Conservation (phyloP, 257 asterid genomes). For the Solanum etuberosum region DNA sequence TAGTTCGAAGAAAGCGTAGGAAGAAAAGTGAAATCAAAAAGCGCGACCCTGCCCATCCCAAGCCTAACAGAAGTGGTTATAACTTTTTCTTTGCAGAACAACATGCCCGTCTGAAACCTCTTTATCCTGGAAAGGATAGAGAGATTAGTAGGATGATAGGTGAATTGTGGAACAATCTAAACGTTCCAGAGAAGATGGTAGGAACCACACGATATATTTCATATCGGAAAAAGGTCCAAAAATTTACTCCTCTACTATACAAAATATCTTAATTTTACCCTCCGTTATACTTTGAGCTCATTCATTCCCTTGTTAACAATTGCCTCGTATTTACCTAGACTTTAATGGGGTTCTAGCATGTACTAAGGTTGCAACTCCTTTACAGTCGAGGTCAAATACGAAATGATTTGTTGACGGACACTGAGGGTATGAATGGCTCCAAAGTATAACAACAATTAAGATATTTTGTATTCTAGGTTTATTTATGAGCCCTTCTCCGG, state of each 20-base stretch:
- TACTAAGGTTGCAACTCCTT: neutral
- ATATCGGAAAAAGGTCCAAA: neutral
- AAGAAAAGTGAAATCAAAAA: constrained; percentile 60
- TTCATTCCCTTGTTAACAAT: neutral
- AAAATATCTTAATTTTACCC: neutral
- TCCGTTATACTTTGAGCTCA: neutral
- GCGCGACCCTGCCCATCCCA: constrained; percentile 83
- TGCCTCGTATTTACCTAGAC: neutral
- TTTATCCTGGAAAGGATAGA: constrained; percentile 55
- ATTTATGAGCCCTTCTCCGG: neutral
- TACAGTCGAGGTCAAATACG: neutral
- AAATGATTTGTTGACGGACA: neutral
- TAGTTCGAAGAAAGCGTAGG: constrained; percentile 50
- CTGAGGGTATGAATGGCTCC: neutral
- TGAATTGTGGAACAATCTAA: constrained; percentile 68
- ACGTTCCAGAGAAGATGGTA: constrained; percentile 60
- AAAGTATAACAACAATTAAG: neutral
- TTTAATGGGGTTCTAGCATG: neutral
- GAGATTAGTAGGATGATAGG: constrained; percentile 85
- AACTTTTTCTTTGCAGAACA: constrained; percentile 89
- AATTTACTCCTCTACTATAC: neutral
- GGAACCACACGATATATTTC: neutral
- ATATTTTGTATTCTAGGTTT: neutral
- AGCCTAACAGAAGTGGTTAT: constrained; percentile 86
- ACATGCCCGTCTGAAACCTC: constrained; percentile 65